Evolutionary conservation across 2,329 filamentous ascomycete genomes (phyloP).

Genomic region (Acrocalymma vagum): DNA sequence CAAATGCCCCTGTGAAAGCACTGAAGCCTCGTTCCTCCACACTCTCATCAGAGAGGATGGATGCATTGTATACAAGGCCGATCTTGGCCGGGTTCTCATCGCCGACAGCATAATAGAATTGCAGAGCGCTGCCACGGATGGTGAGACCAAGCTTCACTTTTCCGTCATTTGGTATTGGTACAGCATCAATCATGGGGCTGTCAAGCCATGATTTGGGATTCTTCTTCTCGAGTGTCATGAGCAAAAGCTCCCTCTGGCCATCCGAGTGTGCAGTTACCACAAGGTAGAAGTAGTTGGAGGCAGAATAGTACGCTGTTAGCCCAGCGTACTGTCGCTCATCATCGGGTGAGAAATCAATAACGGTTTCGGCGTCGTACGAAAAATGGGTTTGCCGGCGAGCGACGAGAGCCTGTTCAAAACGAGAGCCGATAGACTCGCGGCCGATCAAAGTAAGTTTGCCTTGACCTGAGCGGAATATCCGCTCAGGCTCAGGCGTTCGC

Average conservation of each 20-base stretch:
- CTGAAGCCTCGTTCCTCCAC: constrained; percentile 68
- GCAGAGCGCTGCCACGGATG: constrained; percentile 61
- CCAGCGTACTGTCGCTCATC: constrained; percentile 71
- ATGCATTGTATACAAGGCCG: constrained; percentile 66
- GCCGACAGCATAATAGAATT: constrained; percentile 66
- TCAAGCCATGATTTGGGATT: constrained; percentile 62
- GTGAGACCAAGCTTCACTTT: constrained; percentile 62
- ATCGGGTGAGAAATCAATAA: constrained; percentile 61
- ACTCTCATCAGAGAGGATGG: constrained; percentile 69
- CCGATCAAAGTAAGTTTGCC: constrained; percentile 62
- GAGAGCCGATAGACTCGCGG: constrained; percentile 59
- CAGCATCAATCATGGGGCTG: constrained; percentile 52
- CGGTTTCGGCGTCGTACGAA: constrained; percentile 68
- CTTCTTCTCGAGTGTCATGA: constrained; percentile 65
- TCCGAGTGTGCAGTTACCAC: constrained; percentile 65
- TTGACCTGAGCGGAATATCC: constrained; percentile 58
- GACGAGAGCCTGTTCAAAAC: constrained; percentile 62
- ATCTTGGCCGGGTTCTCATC: constrained; percentile 55
- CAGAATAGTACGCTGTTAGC: constrained; percentile 69
- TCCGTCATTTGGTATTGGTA: constrained; percentile 62
- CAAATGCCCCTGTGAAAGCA: constrained; percentile 68
- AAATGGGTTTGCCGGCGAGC: constrained; percentile 66
- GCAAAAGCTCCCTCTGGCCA: constrained; percentile 65
- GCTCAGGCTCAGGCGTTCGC: constrained; percentile 59
- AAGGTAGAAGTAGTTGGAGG: constrained; percentile 72